These are phyloP conservation scores for Aspergillus mulundensis DNA, from an alignment of 495 filamentous ascomycete species.

Conservation along the genomic window DNA sequence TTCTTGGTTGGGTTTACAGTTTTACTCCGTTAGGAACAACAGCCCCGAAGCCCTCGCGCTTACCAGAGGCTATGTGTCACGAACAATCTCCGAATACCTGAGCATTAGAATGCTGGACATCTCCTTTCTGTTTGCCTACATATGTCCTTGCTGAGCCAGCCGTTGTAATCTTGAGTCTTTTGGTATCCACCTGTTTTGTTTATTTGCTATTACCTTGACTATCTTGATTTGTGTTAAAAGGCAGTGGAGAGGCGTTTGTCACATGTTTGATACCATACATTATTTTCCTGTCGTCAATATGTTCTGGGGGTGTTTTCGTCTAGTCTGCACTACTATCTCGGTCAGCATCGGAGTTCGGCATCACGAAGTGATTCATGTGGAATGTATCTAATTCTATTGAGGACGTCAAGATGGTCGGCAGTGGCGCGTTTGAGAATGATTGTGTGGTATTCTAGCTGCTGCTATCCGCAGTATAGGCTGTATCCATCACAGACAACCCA, in stretches of 20 bases:
- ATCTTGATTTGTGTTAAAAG: constrained; percentile 19
- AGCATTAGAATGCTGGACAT: not conserved
- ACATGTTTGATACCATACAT: constrained; percentile 19
- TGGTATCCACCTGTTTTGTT: not conserved
- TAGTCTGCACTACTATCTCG: not conserved
- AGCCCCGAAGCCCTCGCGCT: not conserved
- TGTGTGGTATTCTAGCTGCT: not conserved
- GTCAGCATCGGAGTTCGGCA: not conserved
- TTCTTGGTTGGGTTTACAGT: too few relatives aligned
- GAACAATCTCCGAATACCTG: not conserved
- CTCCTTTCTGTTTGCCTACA: not conserved
- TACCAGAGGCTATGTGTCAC: not conserved
- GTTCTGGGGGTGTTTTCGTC: not conserved
- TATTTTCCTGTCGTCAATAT: constrained; percentile 2
- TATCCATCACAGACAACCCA: not conserved
- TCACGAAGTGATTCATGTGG: not conserved
- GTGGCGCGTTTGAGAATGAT: not conserved
- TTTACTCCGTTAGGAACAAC: not conserved
- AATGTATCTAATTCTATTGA: not conserved
- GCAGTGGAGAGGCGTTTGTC: constrained; percentile 31
- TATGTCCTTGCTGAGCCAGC: constrained; percentile 9
- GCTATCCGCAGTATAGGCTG: not conserved
- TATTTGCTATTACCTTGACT: not conserved
- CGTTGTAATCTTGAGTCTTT: not conserved
- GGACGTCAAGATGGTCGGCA: not conserved